Evolutionary conservation across 176 grass and related monocot species (phyloP).

Genomic region (Tillandsia fasciculata): DNA sequence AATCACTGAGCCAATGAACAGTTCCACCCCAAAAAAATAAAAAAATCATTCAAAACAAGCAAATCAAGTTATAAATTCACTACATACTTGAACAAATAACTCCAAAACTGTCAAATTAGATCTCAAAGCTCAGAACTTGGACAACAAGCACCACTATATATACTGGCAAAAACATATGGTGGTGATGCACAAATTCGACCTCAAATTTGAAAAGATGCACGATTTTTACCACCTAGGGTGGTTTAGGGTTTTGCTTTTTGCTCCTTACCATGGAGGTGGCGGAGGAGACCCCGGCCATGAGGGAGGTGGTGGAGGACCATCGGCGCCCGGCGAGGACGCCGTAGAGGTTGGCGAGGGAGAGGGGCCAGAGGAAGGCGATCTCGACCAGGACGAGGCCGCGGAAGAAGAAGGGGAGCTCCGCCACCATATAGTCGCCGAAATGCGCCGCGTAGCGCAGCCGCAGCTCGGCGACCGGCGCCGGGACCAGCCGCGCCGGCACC

Average conservation of each 20-base stretch:
- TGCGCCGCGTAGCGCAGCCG: conserved; percentile 48
- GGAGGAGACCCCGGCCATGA: conserved; percentile 57
- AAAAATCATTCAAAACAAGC: no score
- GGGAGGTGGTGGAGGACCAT: conserved; percentile 65
- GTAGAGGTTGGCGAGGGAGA: conserved; percentile 60
- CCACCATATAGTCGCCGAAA: conserved; percentile 64
- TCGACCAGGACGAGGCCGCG: conserved; percentile 46
- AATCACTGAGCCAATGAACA: no score
- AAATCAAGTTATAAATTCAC: no score
- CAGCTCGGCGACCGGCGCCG: conserved; percentile 36
- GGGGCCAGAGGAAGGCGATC: conserved; percentile 68
- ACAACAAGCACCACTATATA: no score
- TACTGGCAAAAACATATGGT: no score
- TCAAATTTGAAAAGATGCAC: neutral
- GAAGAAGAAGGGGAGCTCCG: conserved; percentile 48
- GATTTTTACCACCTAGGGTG: neutral
- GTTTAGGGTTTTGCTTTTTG: neutral
- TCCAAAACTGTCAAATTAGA: no score
- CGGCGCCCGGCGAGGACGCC: conserved; percentile 46
- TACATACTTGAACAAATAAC: no score
- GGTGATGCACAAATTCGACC: no score
- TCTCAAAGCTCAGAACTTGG: no score
- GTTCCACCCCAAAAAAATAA: no score
- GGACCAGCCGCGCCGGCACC: conserved; percentile 31
- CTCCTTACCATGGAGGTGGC: conserved; percentile 62